These are phyloP conservation scores for Linnemannia hyalina DNA, from an alignment of 192 early-diverging fungal species.

Conservation along the genomic window DNA sequence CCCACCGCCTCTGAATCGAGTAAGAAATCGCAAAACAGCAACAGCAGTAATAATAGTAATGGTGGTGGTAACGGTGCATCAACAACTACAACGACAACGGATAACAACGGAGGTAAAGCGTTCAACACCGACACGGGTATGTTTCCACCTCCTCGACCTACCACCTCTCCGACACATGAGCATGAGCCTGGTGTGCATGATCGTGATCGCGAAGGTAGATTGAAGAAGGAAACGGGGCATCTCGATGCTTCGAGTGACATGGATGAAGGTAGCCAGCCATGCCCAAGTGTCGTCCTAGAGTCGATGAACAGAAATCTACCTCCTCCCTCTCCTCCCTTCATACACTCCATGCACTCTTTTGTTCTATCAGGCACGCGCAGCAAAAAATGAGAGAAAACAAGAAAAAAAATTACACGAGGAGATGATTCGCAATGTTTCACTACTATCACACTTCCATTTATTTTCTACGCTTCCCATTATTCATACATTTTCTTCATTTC, in stretches of 20 bases:
- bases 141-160: conserved; percentile 33
- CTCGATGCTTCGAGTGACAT: conserved; percentile 11
- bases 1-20: background rate
- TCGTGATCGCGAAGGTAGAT: conserved; percentile 1
- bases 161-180: background rate
- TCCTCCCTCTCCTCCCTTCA: background rate
- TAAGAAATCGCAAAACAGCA: conserved; percentile 6
- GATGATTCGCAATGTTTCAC: background rate
- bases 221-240: conserved; percentile 13
- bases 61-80: conserved; percentile 1
- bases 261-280: conserved; percentile 35
- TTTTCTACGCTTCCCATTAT: background rate
- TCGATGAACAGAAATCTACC: background rate
- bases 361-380: background rate
- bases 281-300: conserved; percentile 7
- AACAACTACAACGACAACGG: conserved; percentile 16
- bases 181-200: background rate
- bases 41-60: background rate
- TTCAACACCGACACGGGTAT: conserved; percentile 42
- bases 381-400: background rate
- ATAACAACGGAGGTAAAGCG: conserved; percentile 18
- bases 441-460: background rate
- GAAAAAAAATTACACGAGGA: background rate
- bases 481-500: background rate
- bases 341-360: background rate